Evolutionary conservation across 306 rosid species (phyloP).

Genomic region (Rubus idaeus): DNA sequence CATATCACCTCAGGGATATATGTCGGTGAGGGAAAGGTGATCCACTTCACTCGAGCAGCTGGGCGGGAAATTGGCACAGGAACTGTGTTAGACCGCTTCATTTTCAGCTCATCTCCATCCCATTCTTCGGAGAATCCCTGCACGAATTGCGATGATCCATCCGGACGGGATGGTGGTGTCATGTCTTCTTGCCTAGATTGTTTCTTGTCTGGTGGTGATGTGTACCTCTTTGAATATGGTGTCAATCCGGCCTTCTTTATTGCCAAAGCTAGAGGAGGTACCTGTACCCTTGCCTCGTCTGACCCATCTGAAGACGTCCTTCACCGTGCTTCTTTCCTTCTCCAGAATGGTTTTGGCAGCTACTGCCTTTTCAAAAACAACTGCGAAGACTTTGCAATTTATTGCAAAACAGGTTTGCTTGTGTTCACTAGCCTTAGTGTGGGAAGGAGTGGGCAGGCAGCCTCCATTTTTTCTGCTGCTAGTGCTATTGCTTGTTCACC

Average conservation of each 20-base stretch:
- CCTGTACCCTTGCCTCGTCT: constrained; percentile 63
- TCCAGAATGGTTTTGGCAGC: constrained; percentile 61
- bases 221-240: constrained; percentile 57
- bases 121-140: constrained; percentile 42
- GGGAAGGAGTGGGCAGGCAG: constrained; percentile 66
- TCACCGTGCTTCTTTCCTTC: constrained; percentile 58
- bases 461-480: constrained; percentile 50
- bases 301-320: constrained; percentile 49
- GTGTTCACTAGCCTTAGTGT: constrained; percentile 29
- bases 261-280: constrained; percentile 69
- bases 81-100: constrained; percentile 36
- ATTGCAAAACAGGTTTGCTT: constrained; percentile 81
- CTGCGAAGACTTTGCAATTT: constrained; percentile 79
- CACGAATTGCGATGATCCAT: constrained; percentile 48
- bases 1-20: constrained; percentile 56
- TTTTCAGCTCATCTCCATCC: constrained; percentile 43
- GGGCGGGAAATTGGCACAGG: constrained; percentile 48
- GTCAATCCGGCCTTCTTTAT: constrained; percentile 45
- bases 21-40: constrained; percentile 59
- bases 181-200: constrained; percentile 62
- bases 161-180: constrained; percentile 51
- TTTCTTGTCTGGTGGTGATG: constrained; percentile 56
- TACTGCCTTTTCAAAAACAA: constrained; percentile 61
- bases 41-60: constrained; percentile 65
- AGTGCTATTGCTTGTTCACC: constrained; percentile 38